phyloP scores from a whole-genome alignment of 2,329 filamentous ascomycete species.

The Curvularia sp. region DNA sequence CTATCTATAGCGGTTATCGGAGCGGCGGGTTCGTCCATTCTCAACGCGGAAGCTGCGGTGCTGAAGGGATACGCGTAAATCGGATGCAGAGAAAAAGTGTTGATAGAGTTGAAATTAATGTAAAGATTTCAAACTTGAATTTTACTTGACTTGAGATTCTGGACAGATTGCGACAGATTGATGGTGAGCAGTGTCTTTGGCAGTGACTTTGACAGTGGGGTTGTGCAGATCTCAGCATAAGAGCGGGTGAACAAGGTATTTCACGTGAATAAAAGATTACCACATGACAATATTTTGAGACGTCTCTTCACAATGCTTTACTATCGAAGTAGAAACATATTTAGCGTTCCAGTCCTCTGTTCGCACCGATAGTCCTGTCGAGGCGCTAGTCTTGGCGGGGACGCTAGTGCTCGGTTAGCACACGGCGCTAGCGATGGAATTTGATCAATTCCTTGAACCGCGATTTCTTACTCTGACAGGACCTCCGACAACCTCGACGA shows the following conservation, averaged over 20 bases:
- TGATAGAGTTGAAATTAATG: background rate
- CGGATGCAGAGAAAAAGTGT: background rate
- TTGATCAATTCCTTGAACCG: constrained; percentile 10
- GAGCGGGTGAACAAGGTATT: background rate
- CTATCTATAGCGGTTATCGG: constrained; percentile 75
- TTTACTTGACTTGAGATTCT: too few species aligned
- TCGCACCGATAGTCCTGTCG: background rate
- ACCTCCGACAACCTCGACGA: constrained; percentile 46
- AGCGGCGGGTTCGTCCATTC: constrained; percentile 91
- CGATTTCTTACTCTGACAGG: constrained; percentile 31
- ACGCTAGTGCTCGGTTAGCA: constrained; percentile 19
- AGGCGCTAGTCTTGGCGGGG: constrained; percentile 1
- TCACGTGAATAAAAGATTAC: background rate
- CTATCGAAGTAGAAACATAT: too few species aligned
- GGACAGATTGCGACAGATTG: background rate
- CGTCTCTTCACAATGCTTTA: too few species aligned
- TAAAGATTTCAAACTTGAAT: background rate
- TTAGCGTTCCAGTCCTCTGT: background rate
- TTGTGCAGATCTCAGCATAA: background rate
- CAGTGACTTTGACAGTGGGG: background rate
- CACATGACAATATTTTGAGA: too few species aligned
- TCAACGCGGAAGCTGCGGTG: constrained; percentile 92
- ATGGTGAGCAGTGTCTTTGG: background rate
- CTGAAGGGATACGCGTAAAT: constrained; percentile 77
- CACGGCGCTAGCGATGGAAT: constrained; percentile 21